Evolutionary conservation across 78 protist species (phyloP), one percentile per base, ranked within the genome.

Genomic region (Dictyostelium firmibasis): DNA sequence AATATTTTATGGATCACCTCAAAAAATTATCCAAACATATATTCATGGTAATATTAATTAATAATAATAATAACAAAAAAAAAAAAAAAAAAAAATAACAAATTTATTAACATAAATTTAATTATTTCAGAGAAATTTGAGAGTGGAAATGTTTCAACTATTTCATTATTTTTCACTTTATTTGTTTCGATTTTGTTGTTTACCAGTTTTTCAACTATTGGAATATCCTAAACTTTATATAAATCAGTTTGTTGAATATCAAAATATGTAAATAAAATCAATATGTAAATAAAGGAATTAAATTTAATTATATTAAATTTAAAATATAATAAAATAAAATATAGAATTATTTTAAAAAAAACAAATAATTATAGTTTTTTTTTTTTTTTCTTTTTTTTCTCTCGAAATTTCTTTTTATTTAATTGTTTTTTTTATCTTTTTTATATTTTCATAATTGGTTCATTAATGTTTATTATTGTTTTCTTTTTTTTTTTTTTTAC

Each of bases 1-100:
- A 31, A 38, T 81, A 16, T 33, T 81, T 57, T 81, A 31, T 81
- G 86, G 74, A 29, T 53, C 86, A 57, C 86, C 86, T 53, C 23
- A 33, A 27, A 81, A 57, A 57, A 11, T 38, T 14, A n/a, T 81
- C 5, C 53, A 57, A 31, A 31, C 77, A 4, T 70, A 31, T 31
- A 70, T 70, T 10, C 9, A 16, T 10, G 77, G 77, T 70, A 77
- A 20, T 10, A n/a, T 25, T 77, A 27, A 14, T 43, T n/a, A 77
- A 18, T 36, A n/a, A 5, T 38, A 7, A 8, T 4, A 16, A 36
- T 7, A 36, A 36, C 2, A 11, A 75, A 20, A 36, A 20, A 16
- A 16, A 31, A 14, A 20, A 75, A 16, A 36, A 20, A 36, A 20
- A 20, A 11, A 38, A 14, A 36, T 9, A 8, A 8, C 3, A 27